Base-by-base conservation (phyloP, 805 yeast genomes). In the Isabelozyma heimii region DNA sequence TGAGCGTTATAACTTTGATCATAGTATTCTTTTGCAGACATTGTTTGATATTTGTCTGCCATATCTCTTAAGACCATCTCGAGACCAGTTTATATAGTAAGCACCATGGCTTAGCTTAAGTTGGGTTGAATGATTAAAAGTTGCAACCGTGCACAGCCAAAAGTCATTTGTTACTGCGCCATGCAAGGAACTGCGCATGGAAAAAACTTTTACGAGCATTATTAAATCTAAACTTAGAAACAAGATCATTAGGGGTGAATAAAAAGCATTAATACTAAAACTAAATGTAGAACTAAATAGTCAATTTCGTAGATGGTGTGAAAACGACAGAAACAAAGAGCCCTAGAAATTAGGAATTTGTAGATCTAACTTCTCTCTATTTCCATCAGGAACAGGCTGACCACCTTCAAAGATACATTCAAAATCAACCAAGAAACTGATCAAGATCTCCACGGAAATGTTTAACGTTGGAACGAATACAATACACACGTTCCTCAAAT, bases 381-480 rank as follows among this genome's bases (percentile, higher is more conserved):
- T 66, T 8, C 57, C 59, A 50, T 75, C 72, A 5, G 66, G 62
- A 12, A 65, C 54, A 1, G 85, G 81, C 6, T 62, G 65, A 3
- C 76, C 79, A 28, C 73, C 72, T 46, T 82, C 83, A 59, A 86
- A 87, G 8, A 87, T 76, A 56, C 81, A 79, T 20, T 70, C 76
- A 61, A 78, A 85, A 59, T 88, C 89, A 40, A 77, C 79, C 48
- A 88, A 73, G 46, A 87, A 77, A 12, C 81, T 76, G 39, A 77
- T 76, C 40, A 88, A 69, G 9, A 86, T 74, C 46, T 80, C 83
- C 13, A 83, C 73, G 0, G 91, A 81, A 43, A 89, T 72, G 53
- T 84, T 84, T 55, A 88, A 72, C 0, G 96, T 88, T 2, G 95
- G 94, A 5, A 89, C 87, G 61, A 88, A 87, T 5, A 88, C 94